A percentile compares a stretch with the other conserved stretches of the same genome.
Evolutionary conservation across 2,329 filamentous ascomycete species (phyloP).

Genomic region (Fusarium metavorans): DNA sequence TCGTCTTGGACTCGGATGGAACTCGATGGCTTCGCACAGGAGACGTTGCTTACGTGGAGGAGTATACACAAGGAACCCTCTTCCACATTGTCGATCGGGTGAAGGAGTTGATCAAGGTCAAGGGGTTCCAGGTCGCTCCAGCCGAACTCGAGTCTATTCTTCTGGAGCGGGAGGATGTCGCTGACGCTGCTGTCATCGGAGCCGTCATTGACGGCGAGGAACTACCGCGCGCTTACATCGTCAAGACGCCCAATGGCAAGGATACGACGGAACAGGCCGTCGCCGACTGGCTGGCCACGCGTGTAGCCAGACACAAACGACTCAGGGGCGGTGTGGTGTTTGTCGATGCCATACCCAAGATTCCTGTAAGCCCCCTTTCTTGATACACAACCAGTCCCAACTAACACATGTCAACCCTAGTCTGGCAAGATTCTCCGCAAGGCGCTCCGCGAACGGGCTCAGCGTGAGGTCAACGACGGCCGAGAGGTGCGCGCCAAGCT

Average conservation of each 20-base stretch:
- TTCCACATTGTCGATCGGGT: slow-evolving; percentile 80
- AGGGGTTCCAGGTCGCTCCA: slow-evolving; percentile 69
- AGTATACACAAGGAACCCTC: slow-evolving; percentile 62
- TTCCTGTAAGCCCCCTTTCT: slow-evolving; percentile 58
- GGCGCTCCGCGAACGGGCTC: slow-evolving; percentile 67
- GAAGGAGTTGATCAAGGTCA: slow-evolving; percentile 74
- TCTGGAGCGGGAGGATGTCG: slow-evolving; percentile 58
- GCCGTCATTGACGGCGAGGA: slow-evolving; percentile 67
- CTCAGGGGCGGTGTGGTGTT: slow-evolving; percentile 78
- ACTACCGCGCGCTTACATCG: slow-evolving; percentile 72
- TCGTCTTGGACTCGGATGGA: slow-evolving; percentile 59
- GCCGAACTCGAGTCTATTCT: slow-evolving; percentile 60
- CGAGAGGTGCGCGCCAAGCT: slow-evolving; percentile 48
- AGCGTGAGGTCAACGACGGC: slow-evolving; percentile 61
- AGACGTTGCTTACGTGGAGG: slow-evolving; percentile 76
- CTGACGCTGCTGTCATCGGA: slow-evolving; percentile 75
- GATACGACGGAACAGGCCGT: slow-evolving; percentile 60
- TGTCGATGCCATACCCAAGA: slow-evolving; percentile 71
- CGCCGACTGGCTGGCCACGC: slow-evolving; percentile 71
- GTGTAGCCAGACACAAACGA: slow-evolving; percentile 74
- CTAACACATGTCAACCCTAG: slow-evolving; percentile 47
- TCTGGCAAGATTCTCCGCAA: slow-evolving; percentile 77
- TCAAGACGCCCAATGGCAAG: slow-evolving; percentile 46
- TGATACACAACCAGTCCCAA: not conserved
- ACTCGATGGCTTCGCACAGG: slow-evolving; percentile 80